A percentile compares a stretch with the other conserved stretches of the same genome.
Evolutionary conservation across 139 green algal species (phyloP).

Genomic region (Ostreobium quekettii): DNA sequence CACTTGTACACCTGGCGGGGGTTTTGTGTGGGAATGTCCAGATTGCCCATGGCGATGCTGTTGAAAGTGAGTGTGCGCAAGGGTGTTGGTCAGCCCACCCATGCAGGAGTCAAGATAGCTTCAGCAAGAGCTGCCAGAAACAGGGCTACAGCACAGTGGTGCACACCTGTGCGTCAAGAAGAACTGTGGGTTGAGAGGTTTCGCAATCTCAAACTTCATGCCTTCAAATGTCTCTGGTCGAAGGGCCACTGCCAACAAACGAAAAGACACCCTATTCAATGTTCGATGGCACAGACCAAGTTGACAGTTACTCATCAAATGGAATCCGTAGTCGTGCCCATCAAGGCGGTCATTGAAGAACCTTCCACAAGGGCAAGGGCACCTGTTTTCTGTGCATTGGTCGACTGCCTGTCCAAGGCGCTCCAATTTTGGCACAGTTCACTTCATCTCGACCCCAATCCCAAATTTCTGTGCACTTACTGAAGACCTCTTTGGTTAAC

Average conservation of each 20-base stretch:
- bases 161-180: slow-evolving; percentile 72
- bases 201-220: slow-evolving; percentile 93
- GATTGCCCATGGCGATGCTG: slow-evolving; percentile 89
- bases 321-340: not conserved
- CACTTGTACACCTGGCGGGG: slow-evolving; percentile 70
- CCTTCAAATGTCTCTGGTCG: slow-evolving; percentile 97
- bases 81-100: slow-evolving; percentile 1
- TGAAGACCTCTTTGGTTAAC: slow-evolving; percentile 81
- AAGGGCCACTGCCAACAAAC: slow-evolving; percentile 69
- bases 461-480: slow-evolving; percentile 27
- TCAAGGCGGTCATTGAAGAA: not conserved
- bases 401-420: not conserved
- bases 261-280: not conserved
- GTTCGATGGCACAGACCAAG: not conserved
- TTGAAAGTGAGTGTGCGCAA: slow-evolving; percentile 3
- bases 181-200: slow-evolving; percentile 96
- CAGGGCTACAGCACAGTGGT: not conserved
- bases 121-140: not conserved
- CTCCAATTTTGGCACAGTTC: not conserved
- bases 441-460: not conserved
- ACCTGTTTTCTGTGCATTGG: slow-evolving; percentile 1
- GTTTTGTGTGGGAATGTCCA: slow-evolving; percentile 71
- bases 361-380: not conserved
- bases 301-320: no score
- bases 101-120: not conserved